Conservation (phyloP, 257 asterid species). For the Penstemon newberryi region DNA sequence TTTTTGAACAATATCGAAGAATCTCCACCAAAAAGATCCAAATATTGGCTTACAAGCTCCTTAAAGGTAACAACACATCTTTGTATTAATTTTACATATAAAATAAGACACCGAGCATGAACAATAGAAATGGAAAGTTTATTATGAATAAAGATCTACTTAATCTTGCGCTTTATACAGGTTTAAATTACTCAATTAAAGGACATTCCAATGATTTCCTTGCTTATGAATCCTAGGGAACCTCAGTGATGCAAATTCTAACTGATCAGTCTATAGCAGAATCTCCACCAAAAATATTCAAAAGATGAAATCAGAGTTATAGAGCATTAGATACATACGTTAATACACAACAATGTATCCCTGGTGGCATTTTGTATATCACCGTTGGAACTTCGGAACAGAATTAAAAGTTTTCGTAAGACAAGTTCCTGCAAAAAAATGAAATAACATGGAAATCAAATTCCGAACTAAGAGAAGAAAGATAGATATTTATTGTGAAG, state of each 20-base stretch:
- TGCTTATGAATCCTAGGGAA: too few relatives aligned
- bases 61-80: constrained; percentile 5
- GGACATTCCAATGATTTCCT: too few relatives aligned
- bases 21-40: constrained; percentile 10
- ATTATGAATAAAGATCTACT: not conserved
- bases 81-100: not conserved
- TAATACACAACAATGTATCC: constrained; percentile 67
- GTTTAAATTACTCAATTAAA: too few relatives aligned
- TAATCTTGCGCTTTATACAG: too few relatives aligned
- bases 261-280: not conserved
- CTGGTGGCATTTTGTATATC: constrained; percentile 63
- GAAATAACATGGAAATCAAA: constrained; percentile 10
- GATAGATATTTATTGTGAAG: not conserved
- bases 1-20: constrained; percentile 8
- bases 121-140: not conserved
- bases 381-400: constrained; percentile 60
- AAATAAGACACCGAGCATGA: constrained; percentile 6
- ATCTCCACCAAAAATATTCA: too few relatives aligned
- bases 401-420: constrained; percentile 58
- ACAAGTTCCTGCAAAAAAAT: constrained; percentile 59
- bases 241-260: too few relatives aligned
- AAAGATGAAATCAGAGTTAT: not conserved
- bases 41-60: constrained; percentile 17
- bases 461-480: constrained; percentile 3
- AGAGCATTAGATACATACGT: constrained; percentile 52